Evolutionary conservation across 148 eudicot species (phyloP).

Genomic region (Vaccinium macrocarpon): DNA sequence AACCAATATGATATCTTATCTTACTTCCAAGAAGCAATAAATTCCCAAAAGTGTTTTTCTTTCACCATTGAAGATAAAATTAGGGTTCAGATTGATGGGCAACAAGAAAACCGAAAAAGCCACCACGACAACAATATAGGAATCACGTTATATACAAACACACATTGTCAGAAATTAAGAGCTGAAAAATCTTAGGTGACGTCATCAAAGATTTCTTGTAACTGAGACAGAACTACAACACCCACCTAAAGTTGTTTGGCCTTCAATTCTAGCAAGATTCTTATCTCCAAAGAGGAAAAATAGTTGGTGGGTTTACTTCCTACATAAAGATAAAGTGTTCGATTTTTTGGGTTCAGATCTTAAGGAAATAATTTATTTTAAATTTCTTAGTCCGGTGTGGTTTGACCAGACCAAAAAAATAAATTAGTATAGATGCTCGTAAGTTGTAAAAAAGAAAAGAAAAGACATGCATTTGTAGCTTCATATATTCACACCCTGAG

Average conservation of each 20-base stretch:
- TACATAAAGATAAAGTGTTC: no score
- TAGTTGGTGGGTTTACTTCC: no score
- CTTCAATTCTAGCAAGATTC: conserved; percentile 15
- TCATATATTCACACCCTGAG: no score
- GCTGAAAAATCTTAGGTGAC: conserved; percentile 35
- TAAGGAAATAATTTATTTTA: no score
- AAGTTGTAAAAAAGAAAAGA: no score
- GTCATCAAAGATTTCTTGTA: conserved; percentile 36
- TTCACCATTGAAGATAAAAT: conserved; percentile 13
- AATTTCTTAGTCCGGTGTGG: no score
- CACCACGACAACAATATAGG: neutral
- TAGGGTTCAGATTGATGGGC: conserved; percentile 11
- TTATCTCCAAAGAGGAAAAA: neutral
- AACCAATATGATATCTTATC: neutral
- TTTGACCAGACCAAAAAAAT: no score
- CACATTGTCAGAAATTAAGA: conserved; percentile 29
- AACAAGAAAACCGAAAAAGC: neutral
- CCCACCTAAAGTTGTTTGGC: neutral
- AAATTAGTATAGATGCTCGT: no score
- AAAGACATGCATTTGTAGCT: no score
- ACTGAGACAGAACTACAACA: conserved; percentile 6
- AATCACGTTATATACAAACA: neutral
- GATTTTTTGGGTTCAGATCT: no score
- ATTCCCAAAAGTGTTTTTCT: neutral
- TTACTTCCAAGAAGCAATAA: neutral